These are phyloP conservation scores for Syncephalastrum sp. DNA, from an alignment of 371 early-diverging fungal species.

Conservation along the genomic window DNA sequence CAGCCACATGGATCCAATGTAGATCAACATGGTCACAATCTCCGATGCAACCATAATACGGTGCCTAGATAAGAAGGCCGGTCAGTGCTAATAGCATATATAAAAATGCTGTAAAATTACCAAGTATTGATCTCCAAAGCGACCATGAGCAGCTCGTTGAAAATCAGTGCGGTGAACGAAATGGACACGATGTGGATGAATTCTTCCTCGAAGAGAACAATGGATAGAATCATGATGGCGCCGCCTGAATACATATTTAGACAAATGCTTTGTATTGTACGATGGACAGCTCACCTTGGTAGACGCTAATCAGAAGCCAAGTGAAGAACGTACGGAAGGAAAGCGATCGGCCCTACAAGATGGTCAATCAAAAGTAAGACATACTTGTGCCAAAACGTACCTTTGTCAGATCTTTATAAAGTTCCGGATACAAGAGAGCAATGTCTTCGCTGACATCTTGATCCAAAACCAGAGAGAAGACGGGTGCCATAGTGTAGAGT, in stretches of 20 bases:
- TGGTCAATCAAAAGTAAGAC: background rate
- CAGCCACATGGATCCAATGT: constrained; percentile 86
- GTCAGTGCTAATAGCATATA: background rate
- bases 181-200: constrained; percentile 96
- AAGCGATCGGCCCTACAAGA: constrained; percentile 78
- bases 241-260: constrained; percentile 54
- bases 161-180: constrained; percentile 94
- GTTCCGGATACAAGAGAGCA: constrained; percentile 94
- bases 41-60: constrained; percentile 84
- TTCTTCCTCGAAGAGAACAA: constrained; percentile 93
- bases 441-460: constrained; percentile 91
- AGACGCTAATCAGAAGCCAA: constrained; percentile 95
- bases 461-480: constrained; percentile 94
- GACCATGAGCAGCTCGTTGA: constrained; percentile 99
- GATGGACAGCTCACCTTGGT: constrained; percentile 71
- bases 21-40: constrained; percentile 77
- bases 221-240: constrained; percentile 94
- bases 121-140: constrained; percentile 92
- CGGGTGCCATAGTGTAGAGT: constrained; percentile 96
- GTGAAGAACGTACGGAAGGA: constrained; percentile 93
- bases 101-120: constrained; percentile 29
- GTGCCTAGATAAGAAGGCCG: constrained; percentile 52
- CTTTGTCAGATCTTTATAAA: constrained; percentile 96
- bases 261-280: background rate
- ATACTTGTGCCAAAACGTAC: constrained; percentile 21